Evolutionary conservation across 176 grass and related monocot genomes (phyloP).

Genomic region (Cenchrus fungigraminus): DNA sequence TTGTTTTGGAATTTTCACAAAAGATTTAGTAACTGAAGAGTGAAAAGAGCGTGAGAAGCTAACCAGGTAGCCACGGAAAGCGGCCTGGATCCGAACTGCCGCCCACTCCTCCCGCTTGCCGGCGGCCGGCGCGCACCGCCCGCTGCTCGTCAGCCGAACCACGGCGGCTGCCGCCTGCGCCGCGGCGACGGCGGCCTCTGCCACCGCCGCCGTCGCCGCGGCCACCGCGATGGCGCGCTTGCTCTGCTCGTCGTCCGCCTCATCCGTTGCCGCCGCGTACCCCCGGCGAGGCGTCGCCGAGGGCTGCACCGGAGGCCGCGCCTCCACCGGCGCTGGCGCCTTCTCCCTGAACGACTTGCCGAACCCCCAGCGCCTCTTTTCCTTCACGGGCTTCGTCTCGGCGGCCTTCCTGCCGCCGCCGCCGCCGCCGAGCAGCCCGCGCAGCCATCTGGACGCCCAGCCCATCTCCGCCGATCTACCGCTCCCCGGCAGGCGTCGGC

Average conservation of each 20-base stretch:
- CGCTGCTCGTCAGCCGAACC: slow-evolving; percentile 79
- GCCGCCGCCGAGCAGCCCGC: slow-evolving; percentile 55
- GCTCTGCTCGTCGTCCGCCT: slow-evolving; percentile 67
- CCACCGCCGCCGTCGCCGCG: slow-evolving; percentile 81
- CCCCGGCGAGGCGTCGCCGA: slow-evolving; percentile 29
- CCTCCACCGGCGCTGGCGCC: slow-evolving; percentile 14
- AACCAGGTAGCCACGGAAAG: slow-evolving; percentile 93
- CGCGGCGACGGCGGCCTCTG: slow-evolving; percentile 81
- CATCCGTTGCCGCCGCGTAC: slow-evolving; percentile 33
- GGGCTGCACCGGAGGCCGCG: slow-evolving; percentile 12
- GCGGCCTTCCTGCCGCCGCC: slow-evolving; percentile 54
- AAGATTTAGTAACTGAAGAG: slow-evolving; percentile 6
- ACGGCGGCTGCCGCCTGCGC: slow-evolving; percentile 83
- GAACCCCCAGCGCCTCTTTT: slow-evolving; percentile 67
- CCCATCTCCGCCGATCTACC: slow-evolving; percentile 59
- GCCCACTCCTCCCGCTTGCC: slow-evolving; percentile 62
- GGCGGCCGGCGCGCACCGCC: slow-evolving; percentile 40
- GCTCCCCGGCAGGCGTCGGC: background rate
- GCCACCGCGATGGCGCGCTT: slow-evolving; percentile 92
- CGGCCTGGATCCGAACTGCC: slow-evolving; percentile 80
- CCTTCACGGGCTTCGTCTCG: slow-evolving; percentile 41
- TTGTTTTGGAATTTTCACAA: background rate
- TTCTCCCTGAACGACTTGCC: slow-evolving; percentile 82
- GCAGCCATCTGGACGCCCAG: slow-evolving; percentile 74
- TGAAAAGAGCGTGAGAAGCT: background rate